Conservation (phyloP, 148 eudicot species). For the Diospyros kaki region DNA sequence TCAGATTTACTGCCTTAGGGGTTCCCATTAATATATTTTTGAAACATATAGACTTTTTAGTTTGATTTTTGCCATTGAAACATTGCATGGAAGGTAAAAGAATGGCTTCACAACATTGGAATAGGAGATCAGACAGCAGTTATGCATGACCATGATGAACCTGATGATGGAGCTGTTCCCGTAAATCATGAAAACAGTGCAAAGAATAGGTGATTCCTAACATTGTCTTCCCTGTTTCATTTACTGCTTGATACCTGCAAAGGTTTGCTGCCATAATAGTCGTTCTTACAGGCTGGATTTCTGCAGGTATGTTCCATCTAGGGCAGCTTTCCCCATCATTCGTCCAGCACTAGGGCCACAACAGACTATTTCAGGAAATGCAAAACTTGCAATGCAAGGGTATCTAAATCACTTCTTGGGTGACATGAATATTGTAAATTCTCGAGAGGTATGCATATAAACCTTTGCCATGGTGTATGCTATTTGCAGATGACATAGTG, state of each 20-base stretch:
- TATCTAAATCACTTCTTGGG: slow-evolving; percentile 91
- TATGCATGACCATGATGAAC: slow-evolving; percentile 81
- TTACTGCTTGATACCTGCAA: neutral
- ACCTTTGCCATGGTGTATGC: too few relatives aligned
- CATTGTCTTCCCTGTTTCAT: slow-evolving; percentile 3
- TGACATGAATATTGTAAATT: slow-evolving; percentile 83
- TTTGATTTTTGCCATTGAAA: neutral
- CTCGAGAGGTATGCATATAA: slow-evolving; percentile 56
- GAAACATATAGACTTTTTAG: neutral
- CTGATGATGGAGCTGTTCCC: slow-evolving; percentile 72
- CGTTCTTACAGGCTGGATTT: slow-evolving; percentile 41
- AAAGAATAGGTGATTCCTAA: slow-evolving; percentile 59
- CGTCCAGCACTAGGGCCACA: slow-evolving; percentile 87
- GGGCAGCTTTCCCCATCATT: slow-evolving; percentile 87
- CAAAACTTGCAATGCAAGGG: slow-evolving; percentile 94
- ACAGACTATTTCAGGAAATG: slow-evolving; percentile 82
- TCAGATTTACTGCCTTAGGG: neutral
- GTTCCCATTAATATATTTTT: neutral
- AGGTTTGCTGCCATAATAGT: slow-evolving; percentile 10
- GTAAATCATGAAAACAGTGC: slow-evolving; percentile 62
- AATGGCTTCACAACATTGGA: slow-evolving; percentile 97
- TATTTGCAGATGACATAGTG: too few relatives aligned
- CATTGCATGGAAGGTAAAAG: slow-evolving; percentile 60
- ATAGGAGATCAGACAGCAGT: slow-evolving; percentile 79
- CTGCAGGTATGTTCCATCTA: slow-evolving; percentile 89